Conservation (phyloP, 306 rosid species). For the Lotus japonicus region DNA sequence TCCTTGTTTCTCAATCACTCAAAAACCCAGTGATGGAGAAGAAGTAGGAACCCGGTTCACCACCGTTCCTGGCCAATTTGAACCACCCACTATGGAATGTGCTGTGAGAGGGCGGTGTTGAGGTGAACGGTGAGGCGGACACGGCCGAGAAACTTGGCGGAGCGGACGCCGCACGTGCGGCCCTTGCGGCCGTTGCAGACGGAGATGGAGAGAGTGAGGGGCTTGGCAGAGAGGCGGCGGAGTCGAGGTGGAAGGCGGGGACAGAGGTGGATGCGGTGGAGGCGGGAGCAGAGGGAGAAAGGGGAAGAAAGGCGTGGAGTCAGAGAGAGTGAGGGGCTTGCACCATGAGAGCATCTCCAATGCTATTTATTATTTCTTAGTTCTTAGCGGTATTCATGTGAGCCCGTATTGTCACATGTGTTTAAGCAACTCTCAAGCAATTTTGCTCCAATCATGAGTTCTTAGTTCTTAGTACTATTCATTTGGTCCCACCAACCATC, state of each 20-base stretch:
- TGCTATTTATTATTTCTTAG: too few relatives aligned
- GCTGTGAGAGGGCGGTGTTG: constrained; percentile 13
- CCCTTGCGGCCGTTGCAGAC: constrained; percentile 73
- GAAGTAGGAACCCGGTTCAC: background rate
- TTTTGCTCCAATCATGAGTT: too few relatives aligned
- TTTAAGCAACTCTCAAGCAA: too few relatives aligned
- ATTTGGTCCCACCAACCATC: too few relatives aligned
- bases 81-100: constrained; percentile 72
- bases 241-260: constrained; percentile 48
- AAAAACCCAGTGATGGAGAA: too few relatives aligned
- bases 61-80: constrained; percentile 32
- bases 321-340: too few relatives aligned
- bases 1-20: too few relatives aligned
- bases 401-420: too few relatives aligned
- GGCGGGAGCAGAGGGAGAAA: constrained; percentile 40
- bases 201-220: constrained; percentile 43
- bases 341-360: too few relatives aligned
- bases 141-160: constrained; percentile 63
- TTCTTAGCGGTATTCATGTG: too few relatives aligned
- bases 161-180: constrained; percentile 46
- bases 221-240: constrained; percentile 44
- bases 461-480: too few relatives aligned
- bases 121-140: constrained; percentile 34
- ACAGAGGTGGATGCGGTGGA: constrained; percentile 38
- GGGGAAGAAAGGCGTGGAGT: constrained; percentile 65